These are phyloP conservation scores for Radiomyces spectabilis DNA, from an alignment of 192 early-diverging fungal species.

Conservation along the genomic window DNA sequence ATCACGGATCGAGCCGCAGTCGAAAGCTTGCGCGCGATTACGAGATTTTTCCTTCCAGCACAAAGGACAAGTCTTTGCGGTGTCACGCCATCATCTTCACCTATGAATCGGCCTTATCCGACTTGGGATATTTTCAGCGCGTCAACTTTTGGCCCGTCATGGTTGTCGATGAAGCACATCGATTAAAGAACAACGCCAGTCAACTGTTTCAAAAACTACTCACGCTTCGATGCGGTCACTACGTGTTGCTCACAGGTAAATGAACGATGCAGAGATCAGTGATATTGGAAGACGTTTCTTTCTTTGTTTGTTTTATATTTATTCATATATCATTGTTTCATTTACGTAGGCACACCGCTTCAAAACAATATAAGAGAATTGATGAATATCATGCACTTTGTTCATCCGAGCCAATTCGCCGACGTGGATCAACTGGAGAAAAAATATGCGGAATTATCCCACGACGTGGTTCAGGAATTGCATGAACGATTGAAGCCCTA, in stretches of 20 bases:
- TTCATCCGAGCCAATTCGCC: constrained; percentile 53
- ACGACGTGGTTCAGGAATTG: constrained; percentile 52
- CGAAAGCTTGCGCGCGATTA: constrained; percentile 41
- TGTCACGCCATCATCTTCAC: constrained; percentile 69
- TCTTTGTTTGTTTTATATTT: constrained; percentile 5
- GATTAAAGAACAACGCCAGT: constrained; percentile 65
- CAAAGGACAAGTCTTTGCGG: constrained; percentile 18
- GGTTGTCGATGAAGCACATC: constrained; percentile 72
- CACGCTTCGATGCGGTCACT: constrained; percentile 40
- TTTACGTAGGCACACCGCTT: constrained; percentile 51
- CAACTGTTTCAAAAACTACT: constrained; percentile 48
- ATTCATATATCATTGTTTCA: constrained; percentile 10
- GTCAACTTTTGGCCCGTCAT: constrained; percentile 56
- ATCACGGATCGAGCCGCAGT: constrained; percentile 37
- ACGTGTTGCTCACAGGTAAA: constrained; percentile 57
- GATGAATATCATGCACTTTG: constrained; percentile 65
- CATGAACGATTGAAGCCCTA: constrained; percentile 60
- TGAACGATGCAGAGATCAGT: neutral
- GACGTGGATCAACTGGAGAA: constrained; percentile 48
- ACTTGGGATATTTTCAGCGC: constrained; percentile 33
- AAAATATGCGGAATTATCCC: constrained; percentile 44
- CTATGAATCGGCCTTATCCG: constrained; percentile 48
- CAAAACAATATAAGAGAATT: constrained; percentile 69
- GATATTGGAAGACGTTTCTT: constrained; percentile 9
- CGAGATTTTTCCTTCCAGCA: constrained; percentile 35